Percentiles rank a stretch among this genome's conserved stretches.
phyloP scores from a whole-genome alignment of 176 grass and related monocot genomes.

The Phoenix dactylifera region DNA sequence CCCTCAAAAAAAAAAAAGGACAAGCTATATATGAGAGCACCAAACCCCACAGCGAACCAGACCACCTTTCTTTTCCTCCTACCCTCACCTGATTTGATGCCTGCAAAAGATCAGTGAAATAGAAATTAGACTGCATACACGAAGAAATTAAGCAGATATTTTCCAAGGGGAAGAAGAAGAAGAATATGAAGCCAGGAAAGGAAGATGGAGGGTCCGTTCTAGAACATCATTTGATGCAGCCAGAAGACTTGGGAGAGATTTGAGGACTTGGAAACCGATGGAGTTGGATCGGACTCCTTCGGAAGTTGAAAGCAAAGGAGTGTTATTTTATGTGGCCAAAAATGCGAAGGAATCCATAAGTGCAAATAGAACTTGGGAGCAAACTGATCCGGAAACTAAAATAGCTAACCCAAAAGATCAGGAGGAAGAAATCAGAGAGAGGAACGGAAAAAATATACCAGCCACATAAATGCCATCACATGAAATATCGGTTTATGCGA shows the following conservation, averaged over 20 bases:
- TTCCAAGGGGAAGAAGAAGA: not conserved
- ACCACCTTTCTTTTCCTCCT: conserved; percentile 12
- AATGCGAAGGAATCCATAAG: not conserved
- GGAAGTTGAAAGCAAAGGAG: not conserved
- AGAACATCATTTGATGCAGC: conserved; percentile 70
- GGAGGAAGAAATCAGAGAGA: not conserved
- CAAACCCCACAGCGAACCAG: not conserved
- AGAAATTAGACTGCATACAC: not conserved
- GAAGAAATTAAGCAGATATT: not conserved
- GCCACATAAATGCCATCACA: conserved; percentile 28
- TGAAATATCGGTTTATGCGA: conserved; percentile 58
- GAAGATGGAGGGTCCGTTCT: conserved; percentile 3
- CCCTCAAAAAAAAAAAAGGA: not conserved
- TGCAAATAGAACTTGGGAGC: too few relatives aligned
- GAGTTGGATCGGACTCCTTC: not conserved
- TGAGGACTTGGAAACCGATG: too few relatives aligned
- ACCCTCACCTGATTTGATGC: conserved; percentile 37
- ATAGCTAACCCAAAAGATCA: too few relatives aligned
- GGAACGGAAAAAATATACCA: not conserved
- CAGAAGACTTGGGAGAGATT: too few relatives aligned
- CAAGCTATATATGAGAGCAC: not conserved
- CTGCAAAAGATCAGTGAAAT: conserved; percentile 6
- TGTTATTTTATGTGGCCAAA: conserved; percentile 14
- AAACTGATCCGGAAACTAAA: too few relatives aligned
- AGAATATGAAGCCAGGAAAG: not conserved